Conservation (phyloP, 306 rosid genomes). For the Cucurbita maxima region DNA sequence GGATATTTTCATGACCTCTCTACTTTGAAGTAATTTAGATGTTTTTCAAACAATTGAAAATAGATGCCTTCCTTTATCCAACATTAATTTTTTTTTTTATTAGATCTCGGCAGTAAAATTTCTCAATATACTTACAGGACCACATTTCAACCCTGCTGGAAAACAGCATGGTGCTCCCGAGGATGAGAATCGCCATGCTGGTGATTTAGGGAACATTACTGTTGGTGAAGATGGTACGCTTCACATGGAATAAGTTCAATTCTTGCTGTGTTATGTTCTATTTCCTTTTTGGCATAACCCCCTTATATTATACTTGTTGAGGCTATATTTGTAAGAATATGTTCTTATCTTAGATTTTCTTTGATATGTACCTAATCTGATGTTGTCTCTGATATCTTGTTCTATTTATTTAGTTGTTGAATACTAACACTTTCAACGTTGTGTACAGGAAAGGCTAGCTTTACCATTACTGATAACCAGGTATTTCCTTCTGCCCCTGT, state of each 20-base stretch:
- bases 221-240: constrained; percentile 74
- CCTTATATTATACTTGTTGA: neutral
- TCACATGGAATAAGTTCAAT: neutral
- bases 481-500: constrained; percentile 14
- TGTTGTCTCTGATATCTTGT: neutral
- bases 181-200: constrained; percentile 79
- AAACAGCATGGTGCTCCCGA: constrained; percentile 87
- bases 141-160: constrained; percentile 68
- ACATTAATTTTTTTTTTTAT: too few species aligned
- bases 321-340: neutral
- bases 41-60: neutral
- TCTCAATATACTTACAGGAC: constrained; percentile 26
- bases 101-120: neutral
- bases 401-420: neutral
- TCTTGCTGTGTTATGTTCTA: neutral
- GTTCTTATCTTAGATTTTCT: neutral
- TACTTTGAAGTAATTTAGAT: neutral
- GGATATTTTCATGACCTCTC: neutral
- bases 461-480: constrained; percentile 54
- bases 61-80: neutral
- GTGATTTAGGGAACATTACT: constrained; percentile 83
- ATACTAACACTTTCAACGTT: constrained; percentile 6
- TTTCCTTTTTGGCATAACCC: neutral
- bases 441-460: constrained; percentile 44
- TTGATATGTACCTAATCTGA: neutral